These are phyloP conservation scores for Esteya vermicola DNA, from an alignment of 2,329 filamentous ascomycete species.

Conservation along the genomic window DNA sequence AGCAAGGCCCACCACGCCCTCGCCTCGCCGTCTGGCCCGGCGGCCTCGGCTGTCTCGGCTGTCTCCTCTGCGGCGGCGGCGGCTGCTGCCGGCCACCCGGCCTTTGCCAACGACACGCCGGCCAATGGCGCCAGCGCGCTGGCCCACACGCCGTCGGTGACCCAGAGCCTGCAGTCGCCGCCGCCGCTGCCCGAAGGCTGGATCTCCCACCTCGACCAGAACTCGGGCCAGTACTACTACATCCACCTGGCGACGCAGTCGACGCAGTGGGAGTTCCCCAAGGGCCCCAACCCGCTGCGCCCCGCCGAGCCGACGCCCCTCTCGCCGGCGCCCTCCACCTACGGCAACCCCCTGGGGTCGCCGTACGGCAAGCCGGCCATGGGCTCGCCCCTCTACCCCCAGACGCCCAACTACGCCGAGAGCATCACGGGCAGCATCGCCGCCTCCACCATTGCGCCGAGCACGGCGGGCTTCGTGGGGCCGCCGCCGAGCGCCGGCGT, in stretches of 20 bases:
- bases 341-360: slow-evolving; percentile 58
- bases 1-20: too few species aligned
- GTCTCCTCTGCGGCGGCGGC: not conserved
- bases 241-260: slow-evolving; percentile 91
- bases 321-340: slow-evolving; percentile 67
- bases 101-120: slow-evolving; percentile 74
- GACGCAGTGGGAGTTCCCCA: slow-evolving; percentile 98
- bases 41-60: not conserved
- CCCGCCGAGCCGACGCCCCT: slow-evolving; percentile 70
- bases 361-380: slow-evolving; percentile 57
- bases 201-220: slow-evolving; percentile 93
- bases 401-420: slow-evolving; percentile 72
- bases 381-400: slow-evolving; percentile 69
- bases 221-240: slow-evolving; percentile 96
- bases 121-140: slow-evolving; percentile 27
- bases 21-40: not conserved
- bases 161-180: slow-evolving; percentile 57
- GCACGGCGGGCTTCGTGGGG: slow-evolving; percentile 68
- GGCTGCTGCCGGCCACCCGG: slow-evolving; percentile 53
- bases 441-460: slow-evolving; percentile 57
- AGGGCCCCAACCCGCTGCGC: slow-evolving; percentile 80
- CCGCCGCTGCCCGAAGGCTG: slow-evolving; percentile 92
- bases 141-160: slow-evolving; percentile 28
- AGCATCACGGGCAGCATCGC: slow-evolving; percentile 74
- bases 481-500: slow-evolving; percentile 82